Percentiles rank a stretch among this genome's conserved stretches.
These are phyloP conservation scores for barley (Hordeum vulgare) DNA, from an alignment of 176 grass and related monocot species.

Conservation along the genomic window MorexV3_pseudomolecules_assembly NC_058518.1:420470317-420470816, in stretches of 20 bases:
- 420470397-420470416: not conserved
- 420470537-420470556: slow-evolving; percentile 12
- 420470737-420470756: slow-evolving; percentile 89
- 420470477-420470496: slow-evolving; percentile 94
- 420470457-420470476: slow-evolving; percentile 96
- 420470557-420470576: not conserved
- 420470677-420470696: slow-evolving; percentile 83
- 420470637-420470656: slow-evolving; percentile 90
- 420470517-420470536: not conserved
- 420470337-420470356: not conserved
- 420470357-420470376: slow-evolving; percentile 1
- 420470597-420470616: slow-evolving; percentile 83
- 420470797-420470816: slow-evolving; percentile 83
- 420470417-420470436: not conserved
- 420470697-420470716: slow-evolving; percentile 78
- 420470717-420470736: slow-evolving; percentile 89
- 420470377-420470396: not conserved
- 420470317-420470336: not conserved
- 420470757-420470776: slow-evolving; percentile 52
- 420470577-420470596: slow-evolving; percentile 35
- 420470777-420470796: slow-evolving; percentile 63
- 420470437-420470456: slow-evolving; percentile 44
- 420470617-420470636: slow-evolving; percentile 87
- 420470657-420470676: slow-evolving; percentile 95
- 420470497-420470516: slow-evolving; percentile 19